These are phyloP conservation scores for Plenodomus biglobosus DNA, from an alignment of 2,329 filamentous ascomycete genomes.

Conservation along the genomic window DNA sequence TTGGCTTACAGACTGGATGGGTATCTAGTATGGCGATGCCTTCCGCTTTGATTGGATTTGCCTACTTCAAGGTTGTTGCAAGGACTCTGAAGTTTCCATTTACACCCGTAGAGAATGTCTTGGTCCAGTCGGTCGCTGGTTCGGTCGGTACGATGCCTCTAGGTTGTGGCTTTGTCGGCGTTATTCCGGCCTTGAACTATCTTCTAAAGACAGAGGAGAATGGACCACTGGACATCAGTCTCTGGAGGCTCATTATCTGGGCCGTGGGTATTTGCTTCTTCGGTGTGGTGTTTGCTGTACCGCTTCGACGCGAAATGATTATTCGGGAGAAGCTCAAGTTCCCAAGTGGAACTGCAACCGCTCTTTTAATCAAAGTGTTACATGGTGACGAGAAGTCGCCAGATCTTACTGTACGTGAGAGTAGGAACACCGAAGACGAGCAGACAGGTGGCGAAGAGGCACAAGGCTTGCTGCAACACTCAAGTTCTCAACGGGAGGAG, in stretches of 20 bases:
- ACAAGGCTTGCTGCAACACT: conserved; percentile 38
- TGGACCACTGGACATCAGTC: conserved; percentile 70
- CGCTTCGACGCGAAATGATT: conserved; percentile 85
- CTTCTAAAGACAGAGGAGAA: conserved; percentile 75
- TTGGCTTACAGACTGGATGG: conserved; percentile 90
- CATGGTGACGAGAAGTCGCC: conserved; percentile 61
- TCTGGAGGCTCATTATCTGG: conserved; percentile 84
- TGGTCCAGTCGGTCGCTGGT: conserved; percentile 93
- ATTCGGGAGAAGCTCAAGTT: conserved; percentile 91
- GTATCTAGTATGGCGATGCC: conserved; percentile 95
- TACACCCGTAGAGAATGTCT: conserved; percentile 91
- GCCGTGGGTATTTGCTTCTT: conserved; percentile 93
- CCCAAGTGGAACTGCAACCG: conserved; percentile 92
- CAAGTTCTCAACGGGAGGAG: conserved; percentile 22
- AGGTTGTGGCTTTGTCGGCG: conserved; percentile 92
- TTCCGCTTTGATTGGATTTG: conserved; percentile 89
- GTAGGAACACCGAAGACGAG: conserved; percentile 4
- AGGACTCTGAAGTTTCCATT: conserved; percentile 77
- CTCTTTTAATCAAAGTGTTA: conserved; percentile 85
- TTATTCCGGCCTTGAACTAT: conserved; percentile 90
- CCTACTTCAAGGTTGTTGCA: conserved; percentile 80
- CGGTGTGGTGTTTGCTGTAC: conserved; percentile 94
- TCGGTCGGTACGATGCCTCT: conserved; percentile 96
- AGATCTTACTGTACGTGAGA: conserved; percentile 4
- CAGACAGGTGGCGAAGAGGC: conserved; percentile 30